Evolutionary conservation across 1,139 yeast species (phyloP).

Genomic region (Ogataea hybrid): DNA sequence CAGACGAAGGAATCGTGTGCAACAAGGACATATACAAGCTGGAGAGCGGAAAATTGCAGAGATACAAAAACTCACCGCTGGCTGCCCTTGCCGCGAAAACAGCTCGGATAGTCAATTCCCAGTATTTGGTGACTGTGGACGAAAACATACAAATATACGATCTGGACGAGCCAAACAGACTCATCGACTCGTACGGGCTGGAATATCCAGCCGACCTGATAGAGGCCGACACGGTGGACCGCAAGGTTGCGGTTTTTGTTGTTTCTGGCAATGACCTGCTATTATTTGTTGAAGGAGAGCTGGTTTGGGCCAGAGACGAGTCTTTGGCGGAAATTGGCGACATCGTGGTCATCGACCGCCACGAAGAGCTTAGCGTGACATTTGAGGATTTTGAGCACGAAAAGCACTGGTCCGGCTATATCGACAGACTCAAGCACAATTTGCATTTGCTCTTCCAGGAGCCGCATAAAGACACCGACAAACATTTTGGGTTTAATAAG

Average conservation of each 20-base stretch:
- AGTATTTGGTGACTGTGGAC: constrained; percentile 1
- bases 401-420: constrained; percentile 41
- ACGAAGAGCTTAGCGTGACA: constrained; percentile 34
- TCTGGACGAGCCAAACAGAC: constrained; percentile 5
- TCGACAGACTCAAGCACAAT: constrained; percentile 42
- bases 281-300: constrained; percentile 28
- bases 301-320: constrained; percentile 49
- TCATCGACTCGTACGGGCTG: not conserved
- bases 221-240: constrained; percentile 19
- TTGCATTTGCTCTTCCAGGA: constrained; percentile 23
- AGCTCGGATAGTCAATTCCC: constrained; percentile 1
- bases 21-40: constrained; percentile 5
- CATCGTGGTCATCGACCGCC: constrained; percentile 40
- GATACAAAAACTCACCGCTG: constrained; percentile 1
- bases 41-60: constrained; percentile 4
- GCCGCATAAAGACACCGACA: constrained; percentile 19
- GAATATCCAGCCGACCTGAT: not conserved
- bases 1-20: constrained; percentile 6
- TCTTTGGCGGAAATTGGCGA: constrained; percentile 41
- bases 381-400: constrained; percentile 40
- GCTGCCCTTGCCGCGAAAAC: not conserved
- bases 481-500: constrained; percentile 50
- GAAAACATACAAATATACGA: not conserved
- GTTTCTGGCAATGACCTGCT: constrained; percentile 21
- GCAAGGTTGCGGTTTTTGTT: constrained; percentile 21